Evolutionary conservation across 2,329 filamentous ascomycete species (phyloP), one percentile per base, ranked within the genome.

Genomic region (Periconia sp.): DNA sequence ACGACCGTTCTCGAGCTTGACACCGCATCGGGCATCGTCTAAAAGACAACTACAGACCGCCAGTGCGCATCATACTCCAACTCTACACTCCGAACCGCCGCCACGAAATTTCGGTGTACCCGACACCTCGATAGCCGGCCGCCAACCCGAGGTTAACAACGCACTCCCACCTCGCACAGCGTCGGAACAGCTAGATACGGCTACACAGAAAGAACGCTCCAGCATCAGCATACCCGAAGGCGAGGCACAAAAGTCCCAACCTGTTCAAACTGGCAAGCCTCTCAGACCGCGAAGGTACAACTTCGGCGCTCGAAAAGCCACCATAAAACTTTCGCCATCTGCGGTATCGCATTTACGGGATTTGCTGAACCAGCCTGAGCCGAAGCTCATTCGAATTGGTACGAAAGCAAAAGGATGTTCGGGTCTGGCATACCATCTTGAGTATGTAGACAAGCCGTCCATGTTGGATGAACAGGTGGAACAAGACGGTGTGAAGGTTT

Each of bases 391-490:
- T 73, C 88, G 94, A 65, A 90, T 99, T 6, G 92, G 94, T 13
- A 94, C 97, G 57, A 91, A 89, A 74, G 97, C 96, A 75, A 85
- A 91, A 60, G 94, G 94, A 10, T 99, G 94, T 76, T 97, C 92
- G 49, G 94, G 94, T 15, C 79, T 97, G 61, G 89, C 92, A 31
- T 99, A 99, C 73, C 86, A 97, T 69, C 80, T 99, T 27, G 92
- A 97, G 76, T 99, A 93, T 65, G 93, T 97, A 47, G 92, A 97
- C 65, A 92, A 92, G 80, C 84, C 93, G 0, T 91, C 87, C 3
- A 80, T 84, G 37, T 93, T 97, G 66, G 94, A 99, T 66, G 94
- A 99, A 75, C 82, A 87, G 48, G 91, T 99, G 1, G 92, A 95
- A 71, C 94, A 99, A 73, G 94, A 97, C 67, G 94, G 93, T 0